These are phyloP conservation scores for Somion occarium DNA, from an alignment of 1,284 basidiomycete species.

Conservation along the genomic window DNA sequence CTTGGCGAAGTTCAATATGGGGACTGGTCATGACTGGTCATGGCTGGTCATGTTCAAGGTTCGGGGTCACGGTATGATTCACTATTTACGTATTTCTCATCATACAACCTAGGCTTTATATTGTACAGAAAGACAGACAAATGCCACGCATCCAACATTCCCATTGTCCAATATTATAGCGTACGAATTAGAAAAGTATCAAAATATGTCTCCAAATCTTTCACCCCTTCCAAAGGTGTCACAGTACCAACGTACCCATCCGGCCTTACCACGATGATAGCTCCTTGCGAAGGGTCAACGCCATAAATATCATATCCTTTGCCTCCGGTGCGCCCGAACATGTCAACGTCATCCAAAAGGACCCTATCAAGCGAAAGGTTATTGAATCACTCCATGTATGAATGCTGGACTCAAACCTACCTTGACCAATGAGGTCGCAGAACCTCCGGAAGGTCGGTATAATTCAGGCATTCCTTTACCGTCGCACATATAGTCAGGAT, in stretches of 20 bases:
- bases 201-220: slow-evolving; percentile 15
- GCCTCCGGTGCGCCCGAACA: slow-evolving; percentile 19
- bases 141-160: no score
- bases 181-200: slow-evolving; percentile 10
- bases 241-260: slow-evolving; percentile 37
- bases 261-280: slow-evolving; percentile 38
- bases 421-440: slow-evolving; percentile 27
- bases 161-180: no score
- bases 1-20: no score
- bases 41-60: no score
- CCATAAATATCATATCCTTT: slow-evolving; percentile 35
- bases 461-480: slow-evolving; percentile 20
- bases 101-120: no score
- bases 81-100: no score
- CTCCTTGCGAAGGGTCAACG: slow-evolving; percentile 28
- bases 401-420: slow-evolving; percentile 13
- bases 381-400: background rate
- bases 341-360: slow-evolving; percentile 18
- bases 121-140: no score
- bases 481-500: slow-evolving; percentile 15
- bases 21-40: no score
- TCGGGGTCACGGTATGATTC: no score
- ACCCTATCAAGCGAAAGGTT: slow-evolving; percentile 13
- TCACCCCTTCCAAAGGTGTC: slow-evolving; percentile 12
- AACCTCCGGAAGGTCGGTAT: slow-evolving; percentile 22